These are phyloP conservation scores for Plasmodium vivax DNA, from an alignment of 169 alveolate species.

Conservation along the genomic window DNA sequence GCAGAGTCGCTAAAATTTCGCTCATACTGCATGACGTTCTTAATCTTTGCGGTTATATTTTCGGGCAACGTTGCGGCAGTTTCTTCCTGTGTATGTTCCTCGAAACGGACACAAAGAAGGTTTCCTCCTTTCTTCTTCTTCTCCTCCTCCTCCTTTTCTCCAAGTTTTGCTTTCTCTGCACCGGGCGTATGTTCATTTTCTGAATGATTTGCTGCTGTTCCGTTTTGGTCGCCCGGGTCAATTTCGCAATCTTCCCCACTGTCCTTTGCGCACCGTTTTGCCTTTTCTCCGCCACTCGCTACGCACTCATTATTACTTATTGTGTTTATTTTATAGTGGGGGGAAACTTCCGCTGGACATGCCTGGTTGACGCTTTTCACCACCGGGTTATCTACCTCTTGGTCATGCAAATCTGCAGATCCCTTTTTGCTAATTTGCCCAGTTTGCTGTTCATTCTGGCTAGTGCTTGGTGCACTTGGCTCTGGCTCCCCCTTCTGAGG, in stretches of 20 bases:
- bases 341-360: not conserved
- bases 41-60: not conserved
- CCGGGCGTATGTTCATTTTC: not conserved
- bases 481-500: not conserved
- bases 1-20: slow-evolving; percentile 46
- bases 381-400: not conserved
- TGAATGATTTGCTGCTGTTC: not conserved
- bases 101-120: not conserved
- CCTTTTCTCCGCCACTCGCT: not conserved
- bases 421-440: not conserved
- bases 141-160: not conserved
- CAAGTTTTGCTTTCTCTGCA: not conserved
- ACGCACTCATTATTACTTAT: not conserved
- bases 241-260: not conserved
- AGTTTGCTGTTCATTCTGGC: slow-evolving; percentile 3
- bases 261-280: not conserved
- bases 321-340: slow-evolving; percentile 7
- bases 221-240: not conserved
- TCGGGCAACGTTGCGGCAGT: not conserved
- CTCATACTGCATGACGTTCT: slow-evolving; percentile 2
- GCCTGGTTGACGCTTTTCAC: not conserved
- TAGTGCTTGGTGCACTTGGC: not conserved
- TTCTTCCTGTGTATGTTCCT: not conserved
- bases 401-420: not conserved
- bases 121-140: not conserved